Evolutionary conservation across 2,329 filamentous ascomycete species (phyloP), one percentile per base, ranked within the genome.

Genomic region (Nigrograna mackinnonii): DNA sequence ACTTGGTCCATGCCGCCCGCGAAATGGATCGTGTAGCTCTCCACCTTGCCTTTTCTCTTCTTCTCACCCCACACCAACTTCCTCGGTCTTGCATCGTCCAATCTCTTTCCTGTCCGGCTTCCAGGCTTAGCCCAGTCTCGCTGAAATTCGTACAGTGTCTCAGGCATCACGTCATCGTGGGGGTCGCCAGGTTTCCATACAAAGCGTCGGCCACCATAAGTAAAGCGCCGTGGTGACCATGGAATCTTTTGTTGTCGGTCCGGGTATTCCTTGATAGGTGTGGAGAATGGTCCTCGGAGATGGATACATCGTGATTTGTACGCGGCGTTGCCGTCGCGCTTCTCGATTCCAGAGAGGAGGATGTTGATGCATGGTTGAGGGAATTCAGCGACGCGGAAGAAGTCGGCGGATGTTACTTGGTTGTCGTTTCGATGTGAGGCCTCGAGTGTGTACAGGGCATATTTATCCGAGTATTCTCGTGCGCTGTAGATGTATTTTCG

Each of bases 81-180:
- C 7, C 47, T 54, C 43, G 50, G 48, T 17, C 46, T 48, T 16
- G 64, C 61, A 41, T 67, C 62, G 31, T 67, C 64, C 31, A 59
- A 56, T 21, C 60, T 52, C 50, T 67, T 67, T 35, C 64, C 64
- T 11, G 61, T 66, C 30, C 64, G 44, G 48, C 61, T 65, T 6
- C 62, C 62, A 16, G 64, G 61, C 48, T 67, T 67, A 7, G 60
- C 54, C 57, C 57, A 66, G 34, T 67, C 63, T 21, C 52, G 55
- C 20, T 54, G 54, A 37, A 61, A 67, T 39, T 67, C 64, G 47
- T 66, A 67, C 17, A 67, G 51, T 4, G 63, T 65, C 51, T 67
- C 64, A 5, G 63, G 63, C 64, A 67, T 67, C 5, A 63, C 61
- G 26, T 79, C 74, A 47, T 79, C 75, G 55, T 79, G 60, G 2